phyloP scores from a whole-genome alignment of 495 filamentous ascomycete genomes.

The Terfezia boudieri region DNA sequence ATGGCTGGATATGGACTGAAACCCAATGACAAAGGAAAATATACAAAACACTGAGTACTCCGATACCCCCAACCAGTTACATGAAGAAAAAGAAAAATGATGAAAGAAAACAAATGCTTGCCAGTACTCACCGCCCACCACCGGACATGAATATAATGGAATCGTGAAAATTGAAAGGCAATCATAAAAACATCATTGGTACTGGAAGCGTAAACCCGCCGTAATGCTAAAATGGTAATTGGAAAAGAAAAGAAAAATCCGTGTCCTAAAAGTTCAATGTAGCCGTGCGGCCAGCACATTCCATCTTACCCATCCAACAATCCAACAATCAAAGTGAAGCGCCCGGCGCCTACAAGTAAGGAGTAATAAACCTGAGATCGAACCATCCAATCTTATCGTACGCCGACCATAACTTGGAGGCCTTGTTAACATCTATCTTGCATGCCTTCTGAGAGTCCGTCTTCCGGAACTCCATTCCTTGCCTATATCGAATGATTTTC shows the following conservation, averaged over 20 bases:
- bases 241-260: neutral
- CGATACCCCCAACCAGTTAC: neutral
- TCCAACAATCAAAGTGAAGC: neutral
- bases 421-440: constrained; percentile 98
- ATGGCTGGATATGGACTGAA: neutral
- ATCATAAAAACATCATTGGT: neutral
- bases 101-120: neutral
- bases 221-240: neutral
- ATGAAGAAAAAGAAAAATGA: neutral
- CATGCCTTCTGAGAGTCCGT: constrained; percentile 93
- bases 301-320: neutral
- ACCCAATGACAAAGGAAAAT: neutral
- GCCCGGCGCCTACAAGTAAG: neutral
- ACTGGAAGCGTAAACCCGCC: neutral
- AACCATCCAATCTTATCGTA: constrained; percentile 87
- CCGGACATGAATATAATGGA: neutral
- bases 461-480: constrained; percentile 79
- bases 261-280: neutral
- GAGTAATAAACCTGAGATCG: constrained; percentile 25
- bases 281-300: neutral
- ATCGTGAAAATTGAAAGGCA: neutral
- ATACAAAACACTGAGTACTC: neutral
- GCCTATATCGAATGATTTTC: constrained; percentile 42
- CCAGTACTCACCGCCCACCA: neutral
- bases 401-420: constrained; percentile 80